phyloP scores from a whole-genome alignment of 352 stramenopile species.

The Pythium phragmitis region DNA sequence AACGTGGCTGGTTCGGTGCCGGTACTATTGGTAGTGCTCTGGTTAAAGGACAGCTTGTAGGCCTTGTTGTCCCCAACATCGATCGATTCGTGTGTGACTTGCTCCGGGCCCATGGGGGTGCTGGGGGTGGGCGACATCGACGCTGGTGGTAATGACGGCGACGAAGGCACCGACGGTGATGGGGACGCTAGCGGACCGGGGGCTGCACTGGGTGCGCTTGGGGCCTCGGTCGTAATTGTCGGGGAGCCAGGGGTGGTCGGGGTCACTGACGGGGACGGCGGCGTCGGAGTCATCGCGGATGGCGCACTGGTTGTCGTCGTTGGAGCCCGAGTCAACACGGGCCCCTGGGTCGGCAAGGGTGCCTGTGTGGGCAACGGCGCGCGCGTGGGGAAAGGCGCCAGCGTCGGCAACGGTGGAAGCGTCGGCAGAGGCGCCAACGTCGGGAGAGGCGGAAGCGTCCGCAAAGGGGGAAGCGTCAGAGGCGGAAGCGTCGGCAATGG shows the following conservation, averaged over 20 bases:
- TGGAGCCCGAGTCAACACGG: neutral
- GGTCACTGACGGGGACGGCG: neutral
- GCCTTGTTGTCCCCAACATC: neutral
- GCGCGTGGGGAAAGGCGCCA: neutral
- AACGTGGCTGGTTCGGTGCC: neutral
- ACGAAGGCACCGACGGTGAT: no score
- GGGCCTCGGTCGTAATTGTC: neutral
- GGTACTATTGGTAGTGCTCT: neutral
- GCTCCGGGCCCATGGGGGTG: no score
- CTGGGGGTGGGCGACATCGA: no score
- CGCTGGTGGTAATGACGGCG: no score
- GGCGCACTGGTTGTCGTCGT: neutral
- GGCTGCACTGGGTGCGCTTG: neutral
- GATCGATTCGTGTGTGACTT: no score
- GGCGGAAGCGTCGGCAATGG: neutral
- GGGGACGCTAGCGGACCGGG: no score
- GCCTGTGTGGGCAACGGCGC: neutral
- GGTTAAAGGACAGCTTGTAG: neutral
- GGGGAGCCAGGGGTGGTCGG: neutral
- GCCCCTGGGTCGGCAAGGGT: neutral
- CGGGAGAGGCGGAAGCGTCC: neutral
- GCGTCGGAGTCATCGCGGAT: neutral
- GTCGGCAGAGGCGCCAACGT: neutral
- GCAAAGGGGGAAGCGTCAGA: neutral
- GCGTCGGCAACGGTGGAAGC: neutral